Conservation (phyloP, 176 grass and related monocot genomes). For the Otatea glauca region DNA sequence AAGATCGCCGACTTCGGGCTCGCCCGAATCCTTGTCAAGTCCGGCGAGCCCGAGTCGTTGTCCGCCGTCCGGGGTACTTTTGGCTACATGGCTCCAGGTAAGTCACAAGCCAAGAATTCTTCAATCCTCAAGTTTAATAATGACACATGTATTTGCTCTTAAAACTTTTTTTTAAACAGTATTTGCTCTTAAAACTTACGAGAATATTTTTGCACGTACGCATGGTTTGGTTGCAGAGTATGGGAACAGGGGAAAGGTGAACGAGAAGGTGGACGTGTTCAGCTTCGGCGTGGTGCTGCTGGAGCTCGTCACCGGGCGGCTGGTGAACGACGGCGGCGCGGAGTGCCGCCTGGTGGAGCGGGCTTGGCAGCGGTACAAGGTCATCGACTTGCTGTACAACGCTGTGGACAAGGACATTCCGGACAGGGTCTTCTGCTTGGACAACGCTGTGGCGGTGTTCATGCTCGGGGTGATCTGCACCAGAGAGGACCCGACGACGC, state of each 20-base stretch:
- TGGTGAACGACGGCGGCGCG: conserved; percentile 43
- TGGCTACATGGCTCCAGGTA: conserved; percentile 77
- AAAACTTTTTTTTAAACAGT: too few species aligned
- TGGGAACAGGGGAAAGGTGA: conserved; percentile 39
- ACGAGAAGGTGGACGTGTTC: conserved; percentile 79
- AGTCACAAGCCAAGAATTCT: not conserved
- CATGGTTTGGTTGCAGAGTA: conserved; percentile 47
- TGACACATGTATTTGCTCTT: too few species aligned
- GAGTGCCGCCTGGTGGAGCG: conserved; percentile 54
- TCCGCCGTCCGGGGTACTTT: conserved; percentile 53
- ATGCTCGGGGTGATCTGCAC: not conserved
- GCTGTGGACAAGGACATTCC: conserved; percentile 40
- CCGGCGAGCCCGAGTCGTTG: conserved; percentile 50
- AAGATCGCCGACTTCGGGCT: conserved; percentile 73
- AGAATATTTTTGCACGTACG: too few species aligned
- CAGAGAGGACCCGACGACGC: not conserved
- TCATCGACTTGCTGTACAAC: not conserved
- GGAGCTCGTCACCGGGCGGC: conserved; percentile 55
- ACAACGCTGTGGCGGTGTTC: conserved; percentile 33
- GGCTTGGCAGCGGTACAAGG: conserved; percentile 53
- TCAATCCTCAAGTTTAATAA: too few species aligned
- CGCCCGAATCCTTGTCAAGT: conserved; percentile 48
- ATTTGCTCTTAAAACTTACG: too few species aligned
- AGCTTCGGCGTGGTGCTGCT: conserved; percentile 81
- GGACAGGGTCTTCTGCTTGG: conserved; percentile 41